Base-by-base conservation (phyloP, 441 rosid species). In the Viola pubescens region DNA sequence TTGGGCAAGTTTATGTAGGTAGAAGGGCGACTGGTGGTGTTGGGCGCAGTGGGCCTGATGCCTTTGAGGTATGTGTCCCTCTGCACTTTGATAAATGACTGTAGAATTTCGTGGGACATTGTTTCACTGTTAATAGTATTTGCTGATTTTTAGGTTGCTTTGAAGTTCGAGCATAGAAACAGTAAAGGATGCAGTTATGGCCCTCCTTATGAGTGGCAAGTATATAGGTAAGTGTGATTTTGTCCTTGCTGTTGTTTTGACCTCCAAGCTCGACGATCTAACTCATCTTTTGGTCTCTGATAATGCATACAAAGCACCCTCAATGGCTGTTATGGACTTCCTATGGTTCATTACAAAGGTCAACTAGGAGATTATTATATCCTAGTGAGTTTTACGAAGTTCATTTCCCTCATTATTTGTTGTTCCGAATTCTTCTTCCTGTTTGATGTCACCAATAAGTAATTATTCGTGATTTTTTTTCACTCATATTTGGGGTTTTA, bases 1-100 rank as follows among this genome's bases (percentile, higher is more conserved):
- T 86, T 75, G 89, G 94, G 57, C 94, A 86, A 78, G 94, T 86
- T 44, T 86, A 74, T 77, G 82, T 86, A 52, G 94, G 94, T 47
- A 81, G 90, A 37, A 81, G 87, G 45, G 65, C 67, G 58, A 49
- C 77, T 68, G 54, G 80, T 56, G 80, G 64, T 63, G 64, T 61
- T 68, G 44, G 76, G 48, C 73, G 52, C 59, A 75, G 73, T 37
- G 77, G 75, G 65, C 59, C 81, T 13, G 85, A 82, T 62, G 81
- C 87, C 46, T 45, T 76, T 47, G 88, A 82, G 83, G 88, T 81
- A 73, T 5, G 48, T 8, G 11, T 6, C n/a, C 48, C 7, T 46
- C 48, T 2, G 6, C 45, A 19, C 26, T 19, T 19, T 19, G 26
- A 19, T 19, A 19, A 19, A 19, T 19, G 26, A 19, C 26, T 19